Conservation (phyloP, 768 basidiomycete genomes). For the Mycena vulgaris region DNA sequence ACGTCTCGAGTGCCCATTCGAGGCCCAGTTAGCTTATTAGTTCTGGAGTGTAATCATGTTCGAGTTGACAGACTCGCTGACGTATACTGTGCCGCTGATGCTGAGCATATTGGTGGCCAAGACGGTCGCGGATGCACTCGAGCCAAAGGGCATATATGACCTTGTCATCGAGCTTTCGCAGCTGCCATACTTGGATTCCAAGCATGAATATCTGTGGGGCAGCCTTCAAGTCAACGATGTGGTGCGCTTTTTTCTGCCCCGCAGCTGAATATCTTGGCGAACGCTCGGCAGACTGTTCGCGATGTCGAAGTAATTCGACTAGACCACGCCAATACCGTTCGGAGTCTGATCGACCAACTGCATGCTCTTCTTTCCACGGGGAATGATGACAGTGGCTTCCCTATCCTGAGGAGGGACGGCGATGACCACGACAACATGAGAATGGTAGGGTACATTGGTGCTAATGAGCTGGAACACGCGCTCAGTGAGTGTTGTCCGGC, state of each 20-base stretch:
- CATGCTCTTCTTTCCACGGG: slow-evolving; percentile 69
- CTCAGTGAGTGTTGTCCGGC: slow-evolving; percentile 69
- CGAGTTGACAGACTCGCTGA: slow-evolving; percentile 93
- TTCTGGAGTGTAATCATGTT: slow-evolving; percentile 89
- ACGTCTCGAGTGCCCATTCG: slow-evolving; percentile 3
- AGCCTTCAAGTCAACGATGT: slow-evolving; percentile 82
- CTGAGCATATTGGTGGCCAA: slow-evolving; percentile 90
- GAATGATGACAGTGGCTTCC: slow-evolving; percentile 88
- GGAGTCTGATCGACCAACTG: slow-evolving; percentile 80
- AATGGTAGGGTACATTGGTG: slow-evolving; percentile 92
- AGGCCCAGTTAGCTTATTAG: not conserved
- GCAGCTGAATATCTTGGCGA: not conserved
- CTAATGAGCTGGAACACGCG: slow-evolving; percentile 95
- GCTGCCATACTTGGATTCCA: slow-evolving; percentile 93
- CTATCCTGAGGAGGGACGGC: slow-evolving; percentile 74
- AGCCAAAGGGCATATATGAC: slow-evolving; percentile 97
- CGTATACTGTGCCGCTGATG: slow-evolving; percentile 87
- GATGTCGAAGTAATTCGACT: slow-evolving; percentile 80
- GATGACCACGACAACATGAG: slow-evolving; percentile 64
- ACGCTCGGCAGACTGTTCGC: slow-evolving; percentile 69
- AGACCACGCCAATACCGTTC: slow-evolving; percentile 84
- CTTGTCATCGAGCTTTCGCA: slow-evolving; percentile 94
- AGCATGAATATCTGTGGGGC: slow-evolving; percentile 93
- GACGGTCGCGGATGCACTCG: slow-evolving; percentile 89
- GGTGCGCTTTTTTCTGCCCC: slow-evolving; percentile 60